phyloP scores from a whole-genome alignment of 176 grass and related monocot species.

The Rhipidocladum racemiflorum region DNA sequence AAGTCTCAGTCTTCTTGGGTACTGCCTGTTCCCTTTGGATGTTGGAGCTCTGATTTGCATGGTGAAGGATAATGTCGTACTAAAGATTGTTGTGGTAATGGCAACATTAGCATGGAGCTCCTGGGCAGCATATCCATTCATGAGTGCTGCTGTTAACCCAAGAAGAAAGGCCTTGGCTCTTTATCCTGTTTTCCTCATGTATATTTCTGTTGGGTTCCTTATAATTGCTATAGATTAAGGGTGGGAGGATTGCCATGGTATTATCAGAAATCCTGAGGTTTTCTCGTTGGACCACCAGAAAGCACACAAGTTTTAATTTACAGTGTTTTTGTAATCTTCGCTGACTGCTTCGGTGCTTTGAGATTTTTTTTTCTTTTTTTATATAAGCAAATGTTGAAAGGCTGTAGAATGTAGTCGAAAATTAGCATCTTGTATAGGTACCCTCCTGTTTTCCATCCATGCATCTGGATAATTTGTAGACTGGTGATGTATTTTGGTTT shows the following conservation, averaged over 20 bases:
- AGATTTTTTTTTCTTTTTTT: not conserved
- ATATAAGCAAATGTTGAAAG: not conserved
- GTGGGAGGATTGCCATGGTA: not conserved
- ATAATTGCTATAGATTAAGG: conserved; percentile 78
- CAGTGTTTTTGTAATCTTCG: not conserved
- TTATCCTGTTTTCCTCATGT: conserved; percentile 96
- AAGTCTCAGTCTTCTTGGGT: conserved; percentile 89
- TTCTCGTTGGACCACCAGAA: not conserved
- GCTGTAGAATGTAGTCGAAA: not conserved
- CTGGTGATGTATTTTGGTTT: not conserved
- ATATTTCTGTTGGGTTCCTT: conserved; percentile 72
- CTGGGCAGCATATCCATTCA: conserved; percentile 93
- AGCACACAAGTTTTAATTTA: not conserved
- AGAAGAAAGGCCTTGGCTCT: conserved; percentile 87
- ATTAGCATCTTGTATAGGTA: conserved; percentile 11
- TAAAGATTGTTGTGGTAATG: conserved; percentile 61
- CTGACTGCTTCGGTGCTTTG: not conserved
- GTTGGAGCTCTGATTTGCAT: conserved; percentile 80
- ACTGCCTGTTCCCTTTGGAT: conserved; percentile 84
- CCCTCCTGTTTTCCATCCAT: not conserved
- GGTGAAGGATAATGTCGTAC: conserved; percentile 54
- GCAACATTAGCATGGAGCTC: conserved; percentile 84
- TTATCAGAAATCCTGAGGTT: not conserved
- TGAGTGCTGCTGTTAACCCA: conserved; percentile 83
- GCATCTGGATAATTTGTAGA: conserved; percentile 3